Base-by-base conservation (phyloP, 2,329 filamentous ascomycete genomes). In the Aureobasidium lini region DNA sequence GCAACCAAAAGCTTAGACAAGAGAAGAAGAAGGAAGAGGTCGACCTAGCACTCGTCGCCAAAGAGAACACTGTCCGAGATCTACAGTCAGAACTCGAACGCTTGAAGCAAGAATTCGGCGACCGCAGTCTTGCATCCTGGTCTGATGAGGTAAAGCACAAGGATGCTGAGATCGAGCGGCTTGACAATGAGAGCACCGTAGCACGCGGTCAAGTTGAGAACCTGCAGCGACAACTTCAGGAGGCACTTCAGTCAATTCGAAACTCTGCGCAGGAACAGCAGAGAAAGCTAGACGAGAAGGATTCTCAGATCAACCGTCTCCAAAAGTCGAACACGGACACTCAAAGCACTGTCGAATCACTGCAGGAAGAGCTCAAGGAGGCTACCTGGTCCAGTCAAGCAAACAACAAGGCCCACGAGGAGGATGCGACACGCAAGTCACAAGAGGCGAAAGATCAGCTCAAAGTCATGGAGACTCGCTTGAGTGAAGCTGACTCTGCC, bases 401-500 rank as follows among this genome's bases (percentile, higher is more conserved):
- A 15, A 46, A 16, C 29, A 11, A 32, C 29, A 43, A 29, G 11
- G 13, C 52, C 11, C 6, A 15, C 7, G 9, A 47, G 18, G 53
- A 57, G 15, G 9, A 46, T 29, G 32, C 23, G 16, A 15, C 11
- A 18, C 53, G 32, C 18, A 39, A 31, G 34, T 37, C 42, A 8
- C 42, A 47, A 39, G 29, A 46, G 11, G 32, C 53, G 3, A 13
- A 47, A 23, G 23, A 29, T 8, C 42, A 28, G n/a, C 15, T 47
- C 32, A 39, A 47, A 39, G 23, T 18, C 15, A 16, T 31, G 31
- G 42, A 57, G 23, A 13, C 6, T 11, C 42, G 23, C 15, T 18
- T 57, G 42, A 37, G 4, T n/a, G 54, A 58, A 42, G 54, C n/a
- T 28, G 29, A 42, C 23, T 48, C 54, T n/a, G 34, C 34, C n/a